Conservation (phyloP, 805 yeast species). For the Cyberlindnera subsufficiens region DNA sequence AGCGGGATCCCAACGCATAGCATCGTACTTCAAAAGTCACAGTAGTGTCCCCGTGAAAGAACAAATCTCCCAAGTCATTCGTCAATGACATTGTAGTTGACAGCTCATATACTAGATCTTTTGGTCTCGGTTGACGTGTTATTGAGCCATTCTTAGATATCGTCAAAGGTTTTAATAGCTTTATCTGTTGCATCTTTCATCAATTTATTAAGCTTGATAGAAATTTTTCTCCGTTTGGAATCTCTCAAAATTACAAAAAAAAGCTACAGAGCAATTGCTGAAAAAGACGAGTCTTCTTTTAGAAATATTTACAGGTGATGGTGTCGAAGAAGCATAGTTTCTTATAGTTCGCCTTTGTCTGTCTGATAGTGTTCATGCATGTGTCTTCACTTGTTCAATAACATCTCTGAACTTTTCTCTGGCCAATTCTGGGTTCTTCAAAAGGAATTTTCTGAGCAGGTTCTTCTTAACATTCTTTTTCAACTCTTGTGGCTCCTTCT, state of each 20-base stretch:
- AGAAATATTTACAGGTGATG: not conserved
- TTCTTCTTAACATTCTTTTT: constrained; percentile 62
- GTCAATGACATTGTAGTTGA: constrained; percentile 24
- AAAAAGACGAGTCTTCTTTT: too few species aligned
- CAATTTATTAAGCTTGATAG: not conserved
- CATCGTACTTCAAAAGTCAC: constrained; percentile 8
- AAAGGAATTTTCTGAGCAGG: constrained; percentile 58
- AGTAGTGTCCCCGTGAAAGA: constrained; percentile 27
- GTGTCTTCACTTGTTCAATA: constrained; percentile 13
- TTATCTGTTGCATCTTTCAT: constrained; percentile 26
- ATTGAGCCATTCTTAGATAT: constrained; percentile 7
- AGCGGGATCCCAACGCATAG: not conserved
- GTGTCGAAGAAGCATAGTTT: not conserved
- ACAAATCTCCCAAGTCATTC: constrained; percentile 36
- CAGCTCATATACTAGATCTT: constrained; percentile 12
- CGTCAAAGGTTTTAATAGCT: constrained; percentile 28
- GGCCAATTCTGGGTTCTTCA: constrained; percentile 26
- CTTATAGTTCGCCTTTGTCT: not conserved
- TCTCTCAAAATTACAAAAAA: not conserved
- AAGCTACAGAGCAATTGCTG: not conserved
- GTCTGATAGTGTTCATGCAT: constrained; percentile 1
- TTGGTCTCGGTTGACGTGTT: constrained; percentile 3
- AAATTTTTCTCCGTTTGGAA: not conserved
- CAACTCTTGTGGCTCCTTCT: constrained; percentile 31
- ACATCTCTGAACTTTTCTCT: constrained; percentile 17